A percentile compares a stretch with the other conserved stretches of the same genome.
Conservation (phyloP, 2,329 filamentous ascomycete species). For the Fusarium continuum region DNA sequence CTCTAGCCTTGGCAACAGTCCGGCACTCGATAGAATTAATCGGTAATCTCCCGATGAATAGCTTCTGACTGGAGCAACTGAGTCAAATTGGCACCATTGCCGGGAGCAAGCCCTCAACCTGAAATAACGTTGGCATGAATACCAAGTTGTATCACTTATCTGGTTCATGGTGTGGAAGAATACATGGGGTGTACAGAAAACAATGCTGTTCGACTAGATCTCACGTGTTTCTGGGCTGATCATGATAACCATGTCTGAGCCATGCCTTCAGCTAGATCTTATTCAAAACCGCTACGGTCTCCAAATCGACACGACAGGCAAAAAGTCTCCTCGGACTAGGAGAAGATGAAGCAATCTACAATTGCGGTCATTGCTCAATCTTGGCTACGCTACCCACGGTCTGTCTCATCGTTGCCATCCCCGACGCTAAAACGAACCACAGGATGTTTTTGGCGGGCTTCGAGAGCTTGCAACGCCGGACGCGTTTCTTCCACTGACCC, state of each 20-base stretch:
- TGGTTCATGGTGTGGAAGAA: constrained; percentile 3
- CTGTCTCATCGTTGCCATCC: constrained; percentile 35
- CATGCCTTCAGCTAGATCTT: constrained; percentile 28
- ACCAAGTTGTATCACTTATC: constrained; percentile 3
- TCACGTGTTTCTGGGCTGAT: constrained; percentile 20
- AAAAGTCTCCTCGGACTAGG: constrained; percentile 19
- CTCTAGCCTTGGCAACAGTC: constrained; percentile 5
- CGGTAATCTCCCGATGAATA: constrained; percentile 3
- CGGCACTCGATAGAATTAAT: neutral
- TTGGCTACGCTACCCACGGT: constrained; percentile 15
- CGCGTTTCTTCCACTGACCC: constrained; percentile 35
- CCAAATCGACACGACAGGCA: constrained; percentile 30
- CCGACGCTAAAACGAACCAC: constrained; percentile 41
- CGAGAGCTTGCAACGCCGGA: constrained; percentile 25
- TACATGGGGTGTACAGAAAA: neutral
- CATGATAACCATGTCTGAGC: constrained; percentile 27
- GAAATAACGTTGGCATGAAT: neutral
- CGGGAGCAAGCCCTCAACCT: neutral
- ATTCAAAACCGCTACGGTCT: constrained; percentile 31
- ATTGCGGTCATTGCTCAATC: constrained; percentile 27
- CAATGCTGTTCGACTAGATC: constrained; percentile 25
- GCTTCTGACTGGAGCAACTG: constrained; percentile 2
- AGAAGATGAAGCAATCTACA: constrained; percentile 40
- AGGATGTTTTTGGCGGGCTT: constrained; percentile 31
- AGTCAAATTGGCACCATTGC: constrained; percentile 6